phyloP scores from a whole-genome alignment of 129 eudicot species.

The Logfia minima region DNA sequence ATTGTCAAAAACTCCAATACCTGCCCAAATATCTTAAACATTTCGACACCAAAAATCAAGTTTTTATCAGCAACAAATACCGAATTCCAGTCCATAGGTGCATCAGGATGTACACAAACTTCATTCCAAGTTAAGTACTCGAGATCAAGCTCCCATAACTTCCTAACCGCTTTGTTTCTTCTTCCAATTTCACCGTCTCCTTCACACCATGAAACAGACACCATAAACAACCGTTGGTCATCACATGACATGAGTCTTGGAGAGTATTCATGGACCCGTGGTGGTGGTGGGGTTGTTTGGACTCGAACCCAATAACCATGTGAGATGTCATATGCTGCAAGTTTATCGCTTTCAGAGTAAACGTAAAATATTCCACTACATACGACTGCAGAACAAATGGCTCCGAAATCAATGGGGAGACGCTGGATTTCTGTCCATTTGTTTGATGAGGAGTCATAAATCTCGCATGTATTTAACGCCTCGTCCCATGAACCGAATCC shows the following conservation, averaged over 20 bases:
- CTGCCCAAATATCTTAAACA: slow-evolving; percentile 96
- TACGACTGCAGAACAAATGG: slow-evolving; percentile 61
- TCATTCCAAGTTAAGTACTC: slow-evolving; percentile 48
- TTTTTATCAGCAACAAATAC: slow-evolving; percentile 63
- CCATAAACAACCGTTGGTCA: slow-evolving; percentile 57
- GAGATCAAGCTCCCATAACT: slow-evolving; percentile 88
- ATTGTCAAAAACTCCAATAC: slow-evolving; percentile 80
- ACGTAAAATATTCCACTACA: slow-evolving; percentile 59
- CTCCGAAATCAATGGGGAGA: slow-evolving; percentile 65
- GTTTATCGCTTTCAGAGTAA: slow-evolving; percentile 71
- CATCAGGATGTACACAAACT: slow-evolving; percentile 78
- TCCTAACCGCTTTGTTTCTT: slow-evolving; percentile 85
- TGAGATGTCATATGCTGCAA: slow-evolving; percentile 66
- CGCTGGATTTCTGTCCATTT: slow-evolving; percentile 80
- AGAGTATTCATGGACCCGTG: slow-evolving; percentile 74
- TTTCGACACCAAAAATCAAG: slow-evolving; percentile 74
- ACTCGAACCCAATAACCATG: slow-evolving; percentile 68
- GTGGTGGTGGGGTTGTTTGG: slow-evolving; percentile 49
- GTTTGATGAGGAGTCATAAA: slow-evolving; percentile 63
- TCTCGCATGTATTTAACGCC: slow-evolving; percentile 70
- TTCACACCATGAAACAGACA: slow-evolving; percentile 91
- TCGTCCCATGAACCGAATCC: slow-evolving; percentile 88
- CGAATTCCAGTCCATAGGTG: slow-evolving; percentile 97
- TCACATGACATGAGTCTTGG: slow-evolving; percentile 65
- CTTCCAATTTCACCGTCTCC: slow-evolving; percentile 94